phyloP scores from a whole-genome alignment of 345 rosid species.

The Acer saccharum region DNA sequence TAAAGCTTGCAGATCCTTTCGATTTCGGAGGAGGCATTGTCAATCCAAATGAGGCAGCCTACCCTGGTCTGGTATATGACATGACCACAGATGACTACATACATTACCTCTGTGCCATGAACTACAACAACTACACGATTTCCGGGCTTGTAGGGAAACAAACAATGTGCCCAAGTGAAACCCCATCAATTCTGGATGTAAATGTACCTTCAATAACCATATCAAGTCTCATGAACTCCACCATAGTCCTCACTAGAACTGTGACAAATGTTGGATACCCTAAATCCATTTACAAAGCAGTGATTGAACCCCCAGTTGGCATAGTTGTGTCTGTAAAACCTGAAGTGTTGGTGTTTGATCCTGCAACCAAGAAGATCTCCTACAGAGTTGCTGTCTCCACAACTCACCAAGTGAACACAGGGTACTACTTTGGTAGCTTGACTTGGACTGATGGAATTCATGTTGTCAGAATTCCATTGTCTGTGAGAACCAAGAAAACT shows the following conservation, averaged over 20 bases:
- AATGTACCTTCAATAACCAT: constrained; percentile 55
- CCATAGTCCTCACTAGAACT: constrained; percentile 20
- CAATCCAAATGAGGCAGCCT: constrained; percentile 26
- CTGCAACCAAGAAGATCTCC: constrained; percentile 20
- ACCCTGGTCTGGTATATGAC: constrained; percentile 38
- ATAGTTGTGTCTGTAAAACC: constrained; percentile 31
- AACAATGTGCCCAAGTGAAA: constrained; percentile 26
- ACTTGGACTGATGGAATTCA: constrained; percentile 40
- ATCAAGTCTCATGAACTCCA: constrained; percentile 20
- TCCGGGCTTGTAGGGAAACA: neutral
- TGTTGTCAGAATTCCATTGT: constrained; percentile 44
- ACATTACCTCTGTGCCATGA: constrained; percentile 23
- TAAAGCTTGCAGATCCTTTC: constrained; percentile 28
- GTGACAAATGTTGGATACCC: constrained; percentile 32
- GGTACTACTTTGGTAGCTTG: constrained; percentile 47
- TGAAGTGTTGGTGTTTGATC: constrained; percentile 24
- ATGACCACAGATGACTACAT: constrained; percentile 21
- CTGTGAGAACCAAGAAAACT: constrained; percentile 30
- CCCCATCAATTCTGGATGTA: constrained; percentile 32
- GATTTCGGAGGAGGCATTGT: constrained; percentile 34
- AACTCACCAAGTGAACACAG: constrained; percentile 30
- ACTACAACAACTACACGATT: constrained; percentile 11
- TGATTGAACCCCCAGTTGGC: constrained; percentile 40
- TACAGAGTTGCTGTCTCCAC: constrained; percentile 32
- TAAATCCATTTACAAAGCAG: neutral